A percentile compares a stretch with the other conserved stretches of the same genome.
These are phyloP conservation scores for Blastomyces silverae DNA, from an alignment of 2,329 filamentous ascomycete genomes.

Conservation along the genomic window DNA sequence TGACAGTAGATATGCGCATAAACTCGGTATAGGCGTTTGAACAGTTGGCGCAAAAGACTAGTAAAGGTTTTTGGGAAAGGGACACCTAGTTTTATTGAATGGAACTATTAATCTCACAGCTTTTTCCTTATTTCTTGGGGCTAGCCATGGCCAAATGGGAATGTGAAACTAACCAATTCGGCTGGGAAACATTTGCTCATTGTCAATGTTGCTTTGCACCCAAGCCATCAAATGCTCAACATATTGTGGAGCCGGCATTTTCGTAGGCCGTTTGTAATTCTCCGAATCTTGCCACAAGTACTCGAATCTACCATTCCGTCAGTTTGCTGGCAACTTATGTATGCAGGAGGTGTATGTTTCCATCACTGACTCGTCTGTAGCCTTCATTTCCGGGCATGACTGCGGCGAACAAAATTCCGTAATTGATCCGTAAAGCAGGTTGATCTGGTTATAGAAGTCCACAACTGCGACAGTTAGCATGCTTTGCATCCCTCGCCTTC, in stretches of 20 bases:
- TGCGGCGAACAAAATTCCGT: constrained; percentile 98
- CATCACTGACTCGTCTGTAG: constrained; percentile 79
- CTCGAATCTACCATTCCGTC: constrained; percentile 61
- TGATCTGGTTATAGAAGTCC: constrained; percentile 99
- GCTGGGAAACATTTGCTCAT: constrained; percentile 90
- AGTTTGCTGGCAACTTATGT: not conserved
- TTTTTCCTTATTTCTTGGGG: not conserved
- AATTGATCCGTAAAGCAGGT: constrained; percentile 95
- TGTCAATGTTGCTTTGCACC: constrained; percentile 93
- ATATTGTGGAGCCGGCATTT: constrained; percentile 95
- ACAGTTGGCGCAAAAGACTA: constrained; percentile 82
- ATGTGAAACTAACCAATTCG: constrained; percentile 60
- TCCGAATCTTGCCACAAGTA: constrained; percentile 98
- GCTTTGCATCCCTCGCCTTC: constrained; percentile 4
- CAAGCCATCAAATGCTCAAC: constrained; percentile 97
- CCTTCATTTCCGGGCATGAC: constrained; percentile 98
- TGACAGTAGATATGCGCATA: constrained; percentile 99
- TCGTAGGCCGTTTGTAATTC: constrained; percentile 90
- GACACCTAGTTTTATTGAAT: constrained; percentile 53
- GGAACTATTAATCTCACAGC: not conserved
- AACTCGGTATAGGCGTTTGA: constrained; percentile 97
- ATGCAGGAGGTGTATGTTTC: constrained; percentile 7
- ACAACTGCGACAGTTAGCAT: constrained; percentile 60
- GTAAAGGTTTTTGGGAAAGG: constrained; percentile 93
- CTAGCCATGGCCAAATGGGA: not conserved